Evolutionary conservation across 306 rosid genomes (phyloP), one percentile per base, ranked within the genome.

Genomic region (Medicago arabica): DNA sequence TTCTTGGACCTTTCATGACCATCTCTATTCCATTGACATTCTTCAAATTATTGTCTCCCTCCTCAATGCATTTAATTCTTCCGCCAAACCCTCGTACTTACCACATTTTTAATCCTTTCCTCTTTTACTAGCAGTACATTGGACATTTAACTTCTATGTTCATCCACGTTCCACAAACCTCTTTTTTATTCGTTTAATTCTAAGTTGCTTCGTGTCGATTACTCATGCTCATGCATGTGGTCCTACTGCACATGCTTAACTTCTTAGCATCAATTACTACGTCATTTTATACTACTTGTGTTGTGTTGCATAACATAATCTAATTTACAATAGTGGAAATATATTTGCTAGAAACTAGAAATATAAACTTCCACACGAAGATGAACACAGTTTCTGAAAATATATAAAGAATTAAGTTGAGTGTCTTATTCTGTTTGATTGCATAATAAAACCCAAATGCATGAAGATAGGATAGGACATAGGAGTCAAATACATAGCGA

Each of bases 401-500:
- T 54, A 21, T 15, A 44, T 28, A 28, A n/a, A 58, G 38, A 76
- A 76, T 25, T 57, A 23, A 72, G 75, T 66, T 31, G 44, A 4
- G 25, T 83, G 83, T 78, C 74, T 75, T 74, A 73, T 78, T 64
- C 31, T 78, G 80, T 78, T 78, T 83, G 80, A 70, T 6, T 53
- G 60, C 71, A 69, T 67, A 60, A 67, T 66, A 59, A 72, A 44
- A 5, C 4, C 10, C 14, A 72, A 31, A 12, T 13, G 40, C 43
- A 1, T 44, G 39, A 34, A 65, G 53, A n/a, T 69, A 9, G 34
- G 47, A 28, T 43, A 13, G n/a, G 11, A 15, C 36, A 53, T 39
- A 40, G 43, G 67, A 77, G 78, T 82, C 75, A 82, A 72, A 34
- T 11, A 34, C 38, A 55, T 8, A 31, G 70, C 5, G 64, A 58